phyloP scores from a whole-genome alignment of 2,329 filamentous ascomycete species.

The Pseudofabraea citricarpa region DNA sequence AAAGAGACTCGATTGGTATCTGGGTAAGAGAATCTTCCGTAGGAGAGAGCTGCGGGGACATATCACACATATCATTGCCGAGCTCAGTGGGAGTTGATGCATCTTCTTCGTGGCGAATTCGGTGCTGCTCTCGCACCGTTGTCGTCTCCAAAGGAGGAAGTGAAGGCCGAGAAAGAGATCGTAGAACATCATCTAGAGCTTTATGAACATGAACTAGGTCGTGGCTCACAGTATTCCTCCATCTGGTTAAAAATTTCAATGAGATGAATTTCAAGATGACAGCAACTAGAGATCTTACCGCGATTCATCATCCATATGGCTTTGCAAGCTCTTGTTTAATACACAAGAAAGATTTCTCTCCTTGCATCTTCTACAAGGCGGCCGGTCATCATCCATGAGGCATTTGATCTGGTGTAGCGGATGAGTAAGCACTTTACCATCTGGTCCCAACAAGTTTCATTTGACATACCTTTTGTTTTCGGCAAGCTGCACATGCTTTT shows the following conservation, averaged over 20 bases:
- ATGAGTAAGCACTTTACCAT: neutral
- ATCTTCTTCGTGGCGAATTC: neutral
- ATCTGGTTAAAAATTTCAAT: neutral
- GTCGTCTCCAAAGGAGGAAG: neutral
- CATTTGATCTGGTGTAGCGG: slow-evolving; percentile 33
- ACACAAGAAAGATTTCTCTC: slow-evolving; percentile 44
- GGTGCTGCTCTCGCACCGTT: neutral
- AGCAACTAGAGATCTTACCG: neutral
- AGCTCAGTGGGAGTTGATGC: neutral
- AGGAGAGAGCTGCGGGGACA: neutral
- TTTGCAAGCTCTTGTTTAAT: slow-evolving; percentile 46
- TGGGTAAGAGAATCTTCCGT: slow-evolving; percentile 17
- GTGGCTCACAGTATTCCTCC: neutral
- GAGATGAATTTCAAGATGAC: neutral
- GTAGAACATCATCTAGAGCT: neutral
- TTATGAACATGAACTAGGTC: slow-evolving; percentile 1
- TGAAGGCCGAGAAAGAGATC: neutral
- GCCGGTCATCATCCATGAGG: slow-evolving; percentile 43
- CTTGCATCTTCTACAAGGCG: slow-evolving; percentile 43
- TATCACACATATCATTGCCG: slow-evolving; percentile 1
- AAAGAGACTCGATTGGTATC: slow-evolving; percentile 41
- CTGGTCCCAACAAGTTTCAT: neutral
- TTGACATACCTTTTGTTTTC: slow-evolving; percentile 42
- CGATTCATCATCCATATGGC: slow-evolving; percentile 42
- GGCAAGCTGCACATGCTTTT: slow-evolving; percentile 46